These are phyloP conservation scores for Hymenoscyphus fraxineus DNA, from an alignment of 2,329 filamentous ascomycete species.

Conservation along the genomic window DNA sequence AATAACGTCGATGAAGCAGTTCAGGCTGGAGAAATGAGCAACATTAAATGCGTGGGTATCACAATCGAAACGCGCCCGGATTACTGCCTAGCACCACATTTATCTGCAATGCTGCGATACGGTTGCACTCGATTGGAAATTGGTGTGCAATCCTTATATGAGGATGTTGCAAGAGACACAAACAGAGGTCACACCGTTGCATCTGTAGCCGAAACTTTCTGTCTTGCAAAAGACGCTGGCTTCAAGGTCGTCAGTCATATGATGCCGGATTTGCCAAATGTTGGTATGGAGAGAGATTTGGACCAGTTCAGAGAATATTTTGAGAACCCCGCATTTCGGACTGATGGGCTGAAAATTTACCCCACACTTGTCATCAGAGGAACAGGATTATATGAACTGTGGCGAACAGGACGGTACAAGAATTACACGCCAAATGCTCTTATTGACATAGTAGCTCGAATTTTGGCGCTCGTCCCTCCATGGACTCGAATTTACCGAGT, in stretches of 20 bases:
- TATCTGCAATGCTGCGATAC: slow-evolving; percentile 95
- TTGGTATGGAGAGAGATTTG: slow-evolving; percentile 95
- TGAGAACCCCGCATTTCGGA: slow-evolving; percentile 91
- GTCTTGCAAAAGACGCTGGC: slow-evolving; percentile 92
- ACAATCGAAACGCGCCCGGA: slow-evolving; percentile 97
- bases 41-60: slow-evolving; percentile 95
- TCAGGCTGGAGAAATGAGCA: slow-evolving; percentile 90
- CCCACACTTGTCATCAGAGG: slow-evolving; percentile 95
- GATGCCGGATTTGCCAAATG: slow-evolving; percentile 98
- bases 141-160: slow-evolving; percentile 93
- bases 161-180: slow-evolving; percentile 96
- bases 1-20: slow-evolving; percentile 94
- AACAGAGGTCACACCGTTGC: slow-evolving; percentile 96
- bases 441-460: slow-evolving; percentile 93
- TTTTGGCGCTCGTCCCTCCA: slow-evolving; percentile 87
- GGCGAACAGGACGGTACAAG: slow-evolving; percentile 94
- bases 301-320: slow-evolving; percentile 98
- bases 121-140: slow-evolving; percentile 93
- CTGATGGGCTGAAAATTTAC: slow-evolving; percentile 96
- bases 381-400: slow-evolving; percentile 93
- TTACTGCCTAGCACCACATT: slow-evolving; percentile 93
- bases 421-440: slow-evolving; percentile 98
- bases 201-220: slow-evolving; percentile 93
- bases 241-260: slow-evolving; percentile 99
- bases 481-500: slow-evolving; percentile 99